A percentile compares a stretch with the other conserved stretches of the same genome.
These are phyloP conservation scores for Aphanoascus verrucosus DNA, from an alignment of 2,329 filamentous ascomycete species.

Conservation along the genomic window DNA sequence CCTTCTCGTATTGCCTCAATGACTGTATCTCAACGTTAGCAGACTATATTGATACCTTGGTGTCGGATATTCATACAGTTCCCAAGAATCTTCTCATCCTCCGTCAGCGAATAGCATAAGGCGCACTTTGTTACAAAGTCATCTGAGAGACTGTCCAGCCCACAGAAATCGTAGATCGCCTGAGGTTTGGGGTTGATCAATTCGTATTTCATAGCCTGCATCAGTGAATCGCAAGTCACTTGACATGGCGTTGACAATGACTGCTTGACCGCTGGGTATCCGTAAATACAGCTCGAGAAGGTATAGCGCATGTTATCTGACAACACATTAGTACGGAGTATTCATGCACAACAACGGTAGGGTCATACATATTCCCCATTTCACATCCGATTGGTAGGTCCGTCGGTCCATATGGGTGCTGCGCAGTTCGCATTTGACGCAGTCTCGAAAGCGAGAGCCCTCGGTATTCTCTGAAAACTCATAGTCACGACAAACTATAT, in stretches of 20 bases:
- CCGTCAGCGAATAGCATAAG: constrained; percentile 35
- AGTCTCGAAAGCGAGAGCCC: constrained; percentile 32
- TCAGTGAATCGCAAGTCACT: constrained; percentile 32
- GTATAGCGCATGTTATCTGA: constrained; percentile 39
- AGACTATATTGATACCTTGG: neutral
- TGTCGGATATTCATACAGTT: constrained; percentile 32
- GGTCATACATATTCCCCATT: constrained; percentile 37
- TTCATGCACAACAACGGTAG: neutral
- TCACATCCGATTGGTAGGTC: constrained; percentile 34
- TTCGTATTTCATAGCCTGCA: constrained; percentile 25
- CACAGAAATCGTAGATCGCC: constrained; percentile 32
- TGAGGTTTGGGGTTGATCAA: constrained; percentile 22
- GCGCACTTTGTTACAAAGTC: constrained; percentile 34
- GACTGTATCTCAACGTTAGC: constrained; percentile 23
- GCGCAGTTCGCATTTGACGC: constrained; percentile 33
- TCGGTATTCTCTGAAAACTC: constrained; percentile 25
- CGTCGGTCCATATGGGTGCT: constrained; percentile 28
- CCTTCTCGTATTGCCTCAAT: constrained; percentile 38
- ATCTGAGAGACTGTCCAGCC: constrained; percentile 30
- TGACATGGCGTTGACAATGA: constrained; percentile 35
- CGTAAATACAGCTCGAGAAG: constrained; percentile 36
- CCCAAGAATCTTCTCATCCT: constrained; percentile 31
- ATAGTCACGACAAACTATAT: constrained; percentile 34
- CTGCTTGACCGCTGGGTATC: constrained; percentile 28
- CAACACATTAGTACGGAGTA: neutral